A percentile compares a stretch with the other conserved stretches of the same genome.
These are phyloP conservation scores for Penicillium egyptiacum DNA, from an alignment of 495 filamentous ascomycete genomes.

Conservation along the genomic window DNA sequence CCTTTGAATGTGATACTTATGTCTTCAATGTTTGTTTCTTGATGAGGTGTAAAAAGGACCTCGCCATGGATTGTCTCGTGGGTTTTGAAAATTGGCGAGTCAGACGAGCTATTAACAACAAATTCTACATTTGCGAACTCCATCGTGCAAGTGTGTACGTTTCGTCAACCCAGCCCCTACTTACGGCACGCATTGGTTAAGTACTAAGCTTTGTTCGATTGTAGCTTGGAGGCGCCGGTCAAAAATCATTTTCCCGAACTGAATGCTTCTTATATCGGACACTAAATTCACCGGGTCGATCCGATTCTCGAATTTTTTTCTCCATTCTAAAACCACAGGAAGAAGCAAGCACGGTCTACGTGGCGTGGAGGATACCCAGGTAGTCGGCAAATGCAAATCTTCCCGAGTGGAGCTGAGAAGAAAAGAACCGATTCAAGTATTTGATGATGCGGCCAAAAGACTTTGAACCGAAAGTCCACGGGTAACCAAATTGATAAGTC, in stretches of 20 bases:
- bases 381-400: background rate
- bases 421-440: background rate
- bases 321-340: background rate
- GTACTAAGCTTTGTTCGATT: background rate
- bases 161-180: background rate
- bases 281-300: background rate
- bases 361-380: background rate
- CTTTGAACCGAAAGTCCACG: background rate
- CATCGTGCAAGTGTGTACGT: background rate
- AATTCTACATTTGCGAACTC: background rate
- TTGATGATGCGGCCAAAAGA: background rate
- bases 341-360: background rate
- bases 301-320: no score
- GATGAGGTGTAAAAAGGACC: constrained; percentile 4
- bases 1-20: constrained; percentile 11
- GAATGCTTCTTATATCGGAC: background rate
- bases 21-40: background rate
- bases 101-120: background rate
- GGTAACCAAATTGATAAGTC: no score
- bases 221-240: background rate
- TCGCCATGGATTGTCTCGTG: constrained; percentile 8
- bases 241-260: constrained; percentile 3
- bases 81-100: constrained; percentile 5
- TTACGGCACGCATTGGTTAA: background rate
- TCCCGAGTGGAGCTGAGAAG: background rate